Evolutionary conservation across 108 stramenopile genomes (phyloP), one percentile per base, ranked within the genome.

Genomic region (Nitzschia sp.): DNA sequence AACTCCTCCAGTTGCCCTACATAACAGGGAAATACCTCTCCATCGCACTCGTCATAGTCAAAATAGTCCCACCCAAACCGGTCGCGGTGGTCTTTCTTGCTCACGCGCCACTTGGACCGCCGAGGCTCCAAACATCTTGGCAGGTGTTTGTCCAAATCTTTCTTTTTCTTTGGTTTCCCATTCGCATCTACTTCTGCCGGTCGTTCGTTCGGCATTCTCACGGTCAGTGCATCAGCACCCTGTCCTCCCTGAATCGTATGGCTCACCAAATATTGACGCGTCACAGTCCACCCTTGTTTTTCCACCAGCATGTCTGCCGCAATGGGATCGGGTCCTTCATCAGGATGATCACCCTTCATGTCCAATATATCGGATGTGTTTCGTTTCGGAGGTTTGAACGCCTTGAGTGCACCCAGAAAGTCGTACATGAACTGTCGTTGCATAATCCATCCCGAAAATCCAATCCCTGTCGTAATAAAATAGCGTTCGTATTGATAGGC

Each of bases 21-120:
- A 55, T 58, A 48, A 57, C 76, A 77, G 11, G 76, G 76, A 66
- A 68, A 77, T 26, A 77, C 44, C n/a, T 59, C 63, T 9, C 14
- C 53, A 58, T 43, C 43, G 21, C 76, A 77, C 48, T 57, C 65
- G 25, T 65, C 58, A 48, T 69, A 77, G 41, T 77, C 76, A 56
- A 77, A 77, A 37, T 77, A 77, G 65, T 77, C 76, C 76, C 76
- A 77, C 0, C 76, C 76, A 57, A 69, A 77, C 34, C 59, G 63
- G 40, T 77, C 76, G 14, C 71, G 62, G 20, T 62, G 71, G 50
- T 72, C 71, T 12, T 42, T 42, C 29, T 61, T 63, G 24, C 25
- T 20, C 0, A 68, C 56, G 24, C 57, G 39, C 76, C 76, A 77
- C 39, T 69, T 77, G 20, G 58, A 60, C 17, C 76, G 70, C 2